A percentile compares a stretch with the other conserved stretches of the same genome.
Conservation (phyloP, 192 early-diverging fungal genomes). For the Coemansia sp. region DNA sequence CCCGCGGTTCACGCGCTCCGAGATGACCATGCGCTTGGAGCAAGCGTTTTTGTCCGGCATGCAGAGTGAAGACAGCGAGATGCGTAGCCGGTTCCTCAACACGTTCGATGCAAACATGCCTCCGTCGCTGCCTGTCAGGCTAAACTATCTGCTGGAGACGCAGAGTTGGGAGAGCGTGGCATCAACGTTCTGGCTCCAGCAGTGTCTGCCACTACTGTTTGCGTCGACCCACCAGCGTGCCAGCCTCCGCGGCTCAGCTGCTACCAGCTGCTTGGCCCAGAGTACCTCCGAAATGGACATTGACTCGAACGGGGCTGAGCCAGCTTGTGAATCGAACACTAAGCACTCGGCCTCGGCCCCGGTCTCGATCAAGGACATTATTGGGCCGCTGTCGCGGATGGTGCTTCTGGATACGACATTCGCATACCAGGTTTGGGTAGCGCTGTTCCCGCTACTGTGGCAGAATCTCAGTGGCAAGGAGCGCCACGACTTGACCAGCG, state of each 20-base stretch:
- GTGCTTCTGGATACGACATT: conserved; percentile 66
- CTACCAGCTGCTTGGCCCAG: background rate
- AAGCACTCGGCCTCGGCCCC: background rate
- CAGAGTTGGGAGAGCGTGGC: conserved; percentile 96
- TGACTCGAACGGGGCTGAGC: background rate
- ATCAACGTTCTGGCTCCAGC: conserved; percentile 87
- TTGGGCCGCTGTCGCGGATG: conserved; percentile 61
- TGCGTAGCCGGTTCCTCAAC: conserved; percentile 76
- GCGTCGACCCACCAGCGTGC: conserved; percentile 57
- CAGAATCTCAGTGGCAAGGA: conserved; percentile 66
- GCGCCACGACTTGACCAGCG: conserved; percentile 81
- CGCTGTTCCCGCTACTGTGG: conserved; percentile 86
- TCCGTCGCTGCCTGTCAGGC: conserved; percentile 63
- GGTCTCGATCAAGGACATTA: conserved; percentile 33
- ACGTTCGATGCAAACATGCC: conserved; percentile 82
- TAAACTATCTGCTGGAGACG: conserved; percentile 86
- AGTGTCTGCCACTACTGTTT: conserved; percentile 84
- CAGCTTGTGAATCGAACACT: background rate
- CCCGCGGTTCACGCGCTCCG: conserved; percentile 77
- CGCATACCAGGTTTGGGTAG: conserved; percentile 77
- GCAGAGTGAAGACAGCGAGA: conserved; percentile 70
- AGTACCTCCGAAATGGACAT: conserved; percentile 17
- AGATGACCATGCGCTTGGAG: conserved; percentile 91
- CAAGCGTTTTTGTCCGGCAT: conserved; percentile 93
- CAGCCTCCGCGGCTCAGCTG: background rate